Percentiles rank a stretch among this genome's conserved stretches.
phyloP scores from a whole-genome alignment of 306 rosid species.

The Dalbergia oliveri region DNA sequence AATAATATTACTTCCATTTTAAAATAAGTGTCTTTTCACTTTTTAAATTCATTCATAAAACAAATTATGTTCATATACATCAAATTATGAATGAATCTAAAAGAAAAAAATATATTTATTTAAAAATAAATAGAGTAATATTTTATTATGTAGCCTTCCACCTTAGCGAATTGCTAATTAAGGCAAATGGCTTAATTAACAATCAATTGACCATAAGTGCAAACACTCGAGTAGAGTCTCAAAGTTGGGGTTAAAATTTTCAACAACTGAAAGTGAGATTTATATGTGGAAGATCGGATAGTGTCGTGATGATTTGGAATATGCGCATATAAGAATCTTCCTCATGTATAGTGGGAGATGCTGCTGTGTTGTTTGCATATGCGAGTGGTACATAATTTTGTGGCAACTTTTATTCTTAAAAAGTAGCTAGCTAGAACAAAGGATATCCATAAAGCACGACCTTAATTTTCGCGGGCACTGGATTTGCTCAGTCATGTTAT shows the following conservation, averaged over 20 bases:
- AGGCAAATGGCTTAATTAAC: background rate
- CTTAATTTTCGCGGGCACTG: too few species aligned
- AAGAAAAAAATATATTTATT: too few species aligned
- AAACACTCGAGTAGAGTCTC: background rate
- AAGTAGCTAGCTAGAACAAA: too few species aligned
- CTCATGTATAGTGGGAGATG: background rate
- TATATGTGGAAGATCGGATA: background rate
- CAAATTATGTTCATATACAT: too few species aligned
- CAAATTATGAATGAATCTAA: too few species aligned
- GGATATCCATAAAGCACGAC: slow-evolving; percentile 19
- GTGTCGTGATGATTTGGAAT: background rate
- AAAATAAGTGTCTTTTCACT: too few species aligned
- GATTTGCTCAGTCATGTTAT: too few species aligned
- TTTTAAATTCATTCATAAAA: too few species aligned
- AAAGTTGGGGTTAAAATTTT: background rate
- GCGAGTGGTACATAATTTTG: background rate
- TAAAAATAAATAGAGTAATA: too few species aligned
- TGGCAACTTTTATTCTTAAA: background rate
- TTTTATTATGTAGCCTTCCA: background rate
- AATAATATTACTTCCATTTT: too few species aligned
- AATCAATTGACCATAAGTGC: too few species aligned
- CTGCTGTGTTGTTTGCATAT: background rate
- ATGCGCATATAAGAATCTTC: slow-evolving; percentile 21
- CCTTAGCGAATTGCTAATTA: too few species aligned
- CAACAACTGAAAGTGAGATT: background rate